These are phyloP conservation scores for Pachyrhizus erosus DNA, from an alignment of 306 rosid species.

Conservation along the genomic window DNA sequence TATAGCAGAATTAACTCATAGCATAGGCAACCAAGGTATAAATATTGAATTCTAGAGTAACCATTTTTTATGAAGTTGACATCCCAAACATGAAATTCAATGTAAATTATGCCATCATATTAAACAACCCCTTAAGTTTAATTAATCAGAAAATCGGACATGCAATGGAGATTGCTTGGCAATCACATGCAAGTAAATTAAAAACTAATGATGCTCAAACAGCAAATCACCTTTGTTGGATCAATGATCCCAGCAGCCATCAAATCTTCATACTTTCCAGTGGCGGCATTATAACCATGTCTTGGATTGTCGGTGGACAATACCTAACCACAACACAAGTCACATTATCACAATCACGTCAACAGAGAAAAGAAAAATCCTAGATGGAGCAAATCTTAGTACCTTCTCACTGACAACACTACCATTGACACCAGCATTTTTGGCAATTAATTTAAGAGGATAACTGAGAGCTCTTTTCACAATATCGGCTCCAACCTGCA, in stretches of 20 bases:
- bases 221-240: conserved; percentile 84
- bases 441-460: conserved; percentile 94
- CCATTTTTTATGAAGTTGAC: not conserved
- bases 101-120: not conserved
- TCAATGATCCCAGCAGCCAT: conserved; percentile 99
- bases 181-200: conserved; percentile 8
- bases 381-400: not conserved
- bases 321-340: conserved; percentile 55
- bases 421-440: conserved; percentile 99
- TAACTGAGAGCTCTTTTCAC: conserved; percentile 94
- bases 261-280: conserved; percentile 94
- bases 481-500: conserved; percentile 96
- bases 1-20: too few relatives aligned
- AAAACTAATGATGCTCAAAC: not conserved
- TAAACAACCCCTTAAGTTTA: not conserved
- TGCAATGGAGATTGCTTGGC: not conserved
- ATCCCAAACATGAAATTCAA: not conserved
- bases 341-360: conserved; percentile 6
- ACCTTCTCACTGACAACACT: conserved; percentile 99
- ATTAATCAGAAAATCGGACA: not conserved
- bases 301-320: conserved; percentile 74
- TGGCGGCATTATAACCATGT: conserved; percentile 95
- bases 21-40: not conserved
- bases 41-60: too few relatives aligned
- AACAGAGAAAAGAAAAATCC: not conserved